These are phyloP conservation scores for Penicillium canariense DNA, from an alignment of 495 filamentous ascomycete genomes.

Conservation along the genomic window DNA sequence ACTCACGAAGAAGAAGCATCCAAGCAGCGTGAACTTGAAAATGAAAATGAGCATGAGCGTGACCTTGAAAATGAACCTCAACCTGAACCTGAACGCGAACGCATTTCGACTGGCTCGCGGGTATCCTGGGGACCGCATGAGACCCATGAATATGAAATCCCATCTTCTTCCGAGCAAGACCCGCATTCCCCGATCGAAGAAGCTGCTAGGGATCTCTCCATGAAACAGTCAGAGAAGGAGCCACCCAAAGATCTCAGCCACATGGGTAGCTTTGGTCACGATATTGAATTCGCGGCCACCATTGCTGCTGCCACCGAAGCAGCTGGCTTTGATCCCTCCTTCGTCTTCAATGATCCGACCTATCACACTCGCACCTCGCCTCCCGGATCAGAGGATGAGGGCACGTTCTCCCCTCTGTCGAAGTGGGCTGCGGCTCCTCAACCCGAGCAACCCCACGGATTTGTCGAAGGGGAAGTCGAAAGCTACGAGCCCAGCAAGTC, in stretches of 20 bases:
- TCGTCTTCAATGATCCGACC: conserved; percentile 62
- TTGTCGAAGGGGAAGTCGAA: conserved; percentile 37
- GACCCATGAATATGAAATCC: conserved; percentile 59
- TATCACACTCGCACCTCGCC: conserved; percentile 65
- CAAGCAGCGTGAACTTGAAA: conserved; percentile 2
- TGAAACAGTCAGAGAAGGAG: conserved; percentile 7
- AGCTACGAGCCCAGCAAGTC: conserved; percentile 16
- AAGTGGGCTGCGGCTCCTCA: conserved; percentile 43
- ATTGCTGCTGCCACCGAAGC: conserved; percentile 67
- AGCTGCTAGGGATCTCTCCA: conserved; percentile 16
- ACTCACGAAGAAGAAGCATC: conserved; percentile 11
- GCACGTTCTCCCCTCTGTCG: conserved; percentile 42
- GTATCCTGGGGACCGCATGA: conserved; percentile 62
- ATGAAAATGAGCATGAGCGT: neutral
- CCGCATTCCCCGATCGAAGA: conserved; percentile 26
- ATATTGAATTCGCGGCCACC: conserved; percentile 66
- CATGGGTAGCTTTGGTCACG: conserved; percentile 38
- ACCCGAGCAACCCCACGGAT: conserved; percentile 24
- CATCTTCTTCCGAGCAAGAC: conserved; percentile 49
- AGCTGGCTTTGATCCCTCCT: conserved; percentile 67
- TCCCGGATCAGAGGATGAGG: conserved; percentile 54
- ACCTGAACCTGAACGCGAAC: conserved; percentile 13
- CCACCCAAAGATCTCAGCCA: conserved; percentile 16
- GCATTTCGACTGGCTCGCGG: conserved; percentile 44
- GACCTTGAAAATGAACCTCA: neutral